Percentiles rank a stretch among this genome's conserved stretches.
Evolutionary conservation across 2,329 filamentous ascomycete genomes (phyloP).

Genomic region (Sclerotinia spermophila): DNA sequence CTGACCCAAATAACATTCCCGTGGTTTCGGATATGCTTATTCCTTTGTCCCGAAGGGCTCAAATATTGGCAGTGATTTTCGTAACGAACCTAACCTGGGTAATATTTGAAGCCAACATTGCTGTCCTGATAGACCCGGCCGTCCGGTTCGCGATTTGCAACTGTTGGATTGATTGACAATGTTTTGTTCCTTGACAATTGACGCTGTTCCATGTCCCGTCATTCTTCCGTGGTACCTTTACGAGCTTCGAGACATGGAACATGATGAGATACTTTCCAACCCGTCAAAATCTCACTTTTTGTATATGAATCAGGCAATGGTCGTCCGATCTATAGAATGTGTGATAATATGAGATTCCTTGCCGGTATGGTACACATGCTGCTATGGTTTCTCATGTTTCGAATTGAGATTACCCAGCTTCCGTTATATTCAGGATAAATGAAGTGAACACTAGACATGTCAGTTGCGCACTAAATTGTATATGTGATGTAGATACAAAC

Average conservation of each 20-base stretch:
- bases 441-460: background rate
- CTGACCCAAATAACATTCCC: background rate
- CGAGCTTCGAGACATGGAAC: background rate
- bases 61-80: background rate
- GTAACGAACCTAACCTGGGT: background rate
- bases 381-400: constrained; percentile 1
- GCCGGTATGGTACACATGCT: background rate
- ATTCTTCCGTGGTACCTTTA: background rate
- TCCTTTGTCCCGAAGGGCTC: background rate
- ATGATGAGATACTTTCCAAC: background rate
- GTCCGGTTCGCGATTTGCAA: background rate
- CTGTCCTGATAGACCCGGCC: background rate
- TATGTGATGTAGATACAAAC: background rate
- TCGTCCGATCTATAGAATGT: background rate
- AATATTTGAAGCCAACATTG: constrained; percentile 1
- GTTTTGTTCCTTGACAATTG: background rate
- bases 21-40: background rate
- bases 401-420: constrained; percentile 4
- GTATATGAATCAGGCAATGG: background rate
- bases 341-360: background rate
- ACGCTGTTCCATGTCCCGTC: background rate
- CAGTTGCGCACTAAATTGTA: constrained; percentile 2
- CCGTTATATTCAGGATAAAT: background rate
- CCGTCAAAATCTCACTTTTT: background rate
- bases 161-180: background rate